Percentiles rank a stretch among this genome's conserved stretches.
phyloP scores from a whole-genome alignment of 805 yeast species.

The Metschnikowia continentalis region DNA sequence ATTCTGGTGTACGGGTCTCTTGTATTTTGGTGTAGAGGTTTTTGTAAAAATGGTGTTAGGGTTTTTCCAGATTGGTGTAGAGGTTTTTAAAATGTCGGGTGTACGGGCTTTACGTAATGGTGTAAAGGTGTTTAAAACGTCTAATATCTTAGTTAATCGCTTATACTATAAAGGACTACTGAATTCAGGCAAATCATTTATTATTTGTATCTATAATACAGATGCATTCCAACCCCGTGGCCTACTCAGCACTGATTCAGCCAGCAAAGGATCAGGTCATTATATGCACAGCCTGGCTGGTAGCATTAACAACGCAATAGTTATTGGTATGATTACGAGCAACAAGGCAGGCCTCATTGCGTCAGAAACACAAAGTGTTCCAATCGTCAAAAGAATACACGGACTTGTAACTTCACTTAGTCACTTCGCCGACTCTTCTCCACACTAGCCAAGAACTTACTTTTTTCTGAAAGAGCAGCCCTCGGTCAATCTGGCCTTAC shows the following conservation, averaged over 20 bases:
- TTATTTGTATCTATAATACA: slow-evolving; percentile 15
- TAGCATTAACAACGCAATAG: slow-evolving; percentile 2
- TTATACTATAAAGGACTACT: too few species aligned
- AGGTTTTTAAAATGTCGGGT: not conserved
- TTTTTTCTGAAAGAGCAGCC: slow-evolving; percentile 99
- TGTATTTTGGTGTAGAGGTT: not conserved
- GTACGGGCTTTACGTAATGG: not conserved
- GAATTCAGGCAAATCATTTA: not conserved
- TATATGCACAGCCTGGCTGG: slow-evolving; percentile 13
- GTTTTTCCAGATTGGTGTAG: not conserved
- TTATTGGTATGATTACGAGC: slow-evolving; percentile 2
- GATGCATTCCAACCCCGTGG: slow-evolving; percentile 14
- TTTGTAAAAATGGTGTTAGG: not conserved
- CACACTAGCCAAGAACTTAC: slow-evolving; percentile 41
- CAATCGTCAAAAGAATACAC: not conserved
- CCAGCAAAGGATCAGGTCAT: slow-evolving; percentile 13
- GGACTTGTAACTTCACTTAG: too few species aligned
- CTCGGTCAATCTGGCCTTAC: slow-evolving; percentile 99
- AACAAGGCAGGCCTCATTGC: slow-evolving; percentile 2
- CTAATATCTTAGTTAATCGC: too few species aligned
- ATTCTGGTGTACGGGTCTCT: not conserved
- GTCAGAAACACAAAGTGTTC: not conserved
- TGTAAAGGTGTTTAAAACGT: too few species aligned
- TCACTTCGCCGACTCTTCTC: too few species aligned
- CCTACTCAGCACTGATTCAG: slow-evolving; percentile 20